Base-by-base conservation (phyloP, 176 grass and related monocot species). In the Echinochloa phyllopogon region DNA sequence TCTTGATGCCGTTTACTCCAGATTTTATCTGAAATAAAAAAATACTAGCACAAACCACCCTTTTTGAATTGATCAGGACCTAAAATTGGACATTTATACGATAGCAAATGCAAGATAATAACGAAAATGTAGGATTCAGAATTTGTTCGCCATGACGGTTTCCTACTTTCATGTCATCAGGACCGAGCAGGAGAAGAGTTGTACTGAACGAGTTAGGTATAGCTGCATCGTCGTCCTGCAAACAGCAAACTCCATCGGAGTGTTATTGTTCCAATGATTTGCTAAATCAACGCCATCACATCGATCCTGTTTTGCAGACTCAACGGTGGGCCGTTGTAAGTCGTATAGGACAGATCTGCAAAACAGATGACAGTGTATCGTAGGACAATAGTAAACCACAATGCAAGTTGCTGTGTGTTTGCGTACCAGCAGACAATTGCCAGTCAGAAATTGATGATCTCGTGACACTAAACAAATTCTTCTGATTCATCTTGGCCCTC, bases 381-480 rank as follows among this genome's bases (percentile, higher is more conserved):
- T 47, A 5, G 59, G 10, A 62, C 10, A 56, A 56, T 62, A 29
- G 13, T 27, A 29, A 29, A 62, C 11, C 63, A 63, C 58, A 49
- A 79, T 37, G 78, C 51, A 40, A 75, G 63, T 41, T 23, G 33
- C 13, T 81, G 78, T 81, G 78, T 81, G 37, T 44, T 53, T 24
- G 29, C 29, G 63, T 67, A 81, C 63, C 63, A 81, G 78, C 63
- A 81, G 64, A 81, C 78, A 81, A 12, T 21, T 9, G 59, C 23
- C 23, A 64, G 61, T 9, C 3, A 29, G 27, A 29, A 64, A 43
- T n/a, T 45, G 37, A 65, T 65, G 45, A 18, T 66, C 12, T 48
- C 8, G 18, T 51, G 13, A 66, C 42, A n/a, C 61, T 55, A 69
- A 40, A 55, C 36, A 69, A 81, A 27, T 55, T 6, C 63, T 25